A percentile compares a stretch with the other conserved stretches of the same genome.
Conservation (phyloP, 345 rosid species). For the Eucalyptus regnans region DNA sequence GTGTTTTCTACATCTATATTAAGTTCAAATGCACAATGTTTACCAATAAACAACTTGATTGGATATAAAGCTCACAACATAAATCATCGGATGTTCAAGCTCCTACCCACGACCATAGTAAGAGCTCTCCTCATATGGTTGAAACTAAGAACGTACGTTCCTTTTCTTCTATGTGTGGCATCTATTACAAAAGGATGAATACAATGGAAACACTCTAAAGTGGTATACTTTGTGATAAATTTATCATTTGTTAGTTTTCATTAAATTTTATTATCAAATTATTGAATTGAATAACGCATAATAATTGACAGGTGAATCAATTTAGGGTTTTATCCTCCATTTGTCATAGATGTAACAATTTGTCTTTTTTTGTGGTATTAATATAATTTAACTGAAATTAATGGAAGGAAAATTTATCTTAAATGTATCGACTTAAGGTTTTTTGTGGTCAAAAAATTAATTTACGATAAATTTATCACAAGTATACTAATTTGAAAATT, state of each 20-base stretch:
- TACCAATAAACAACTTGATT: neutral
- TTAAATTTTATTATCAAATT: too few species aligned
- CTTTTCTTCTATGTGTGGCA: neutral
- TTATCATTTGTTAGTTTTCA: rapidly evolving
- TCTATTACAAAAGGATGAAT: too few species aligned
- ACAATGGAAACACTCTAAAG: too few species aligned
- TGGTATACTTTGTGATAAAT: too few species aligned
- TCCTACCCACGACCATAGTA: neutral
- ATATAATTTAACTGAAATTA: rapidly evolving
- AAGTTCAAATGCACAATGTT: neutral
- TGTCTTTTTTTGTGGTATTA: too few species aligned
- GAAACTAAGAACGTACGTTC: neutral
- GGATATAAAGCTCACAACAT: neutral
- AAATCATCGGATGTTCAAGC: neutral
- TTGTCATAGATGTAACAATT: too few species aligned
- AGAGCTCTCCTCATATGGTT: too few species aligned
- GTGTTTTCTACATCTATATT: neutral
- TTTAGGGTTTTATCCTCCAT: rapidly evolving
- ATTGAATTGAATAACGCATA: rapidly evolving
- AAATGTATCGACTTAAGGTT: rapidly evolving
- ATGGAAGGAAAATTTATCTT: rapidly evolving
- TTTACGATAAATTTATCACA: rapidly evolving
- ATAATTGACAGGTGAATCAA: rapidly evolving
- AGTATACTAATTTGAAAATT: rapidly evolving
- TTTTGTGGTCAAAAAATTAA: too few species aligned